Evolutionary conservation across 805 yeast genomes (phyloP).

Genomic region (Starmerella lactis-condensi): DNA sequence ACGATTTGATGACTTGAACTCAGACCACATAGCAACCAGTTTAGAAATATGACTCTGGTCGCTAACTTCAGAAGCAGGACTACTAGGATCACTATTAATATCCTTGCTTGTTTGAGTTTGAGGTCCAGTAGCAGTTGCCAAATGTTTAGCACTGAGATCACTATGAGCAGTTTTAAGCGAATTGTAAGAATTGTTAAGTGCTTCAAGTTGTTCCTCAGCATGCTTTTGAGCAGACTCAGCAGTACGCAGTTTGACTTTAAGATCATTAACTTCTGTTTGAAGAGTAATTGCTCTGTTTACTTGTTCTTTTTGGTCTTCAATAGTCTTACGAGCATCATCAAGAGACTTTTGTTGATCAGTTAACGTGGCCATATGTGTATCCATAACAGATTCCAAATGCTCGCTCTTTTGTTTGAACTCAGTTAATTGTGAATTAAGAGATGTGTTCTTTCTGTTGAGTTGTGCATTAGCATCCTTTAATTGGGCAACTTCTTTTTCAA

Average conservation of each 20-base stretch:
- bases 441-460: constrained; percentile 10
- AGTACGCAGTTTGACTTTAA: constrained; percentile 12
- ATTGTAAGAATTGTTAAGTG: constrained; percentile 7
- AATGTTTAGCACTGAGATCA: constrained; percentile 13
- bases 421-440: constrained; percentile 5
- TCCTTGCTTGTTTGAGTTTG: neutral
- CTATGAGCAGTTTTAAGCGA: constrained; percentile 13
- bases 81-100: constrained; percentile 6
- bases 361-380: constrained; percentile 13
- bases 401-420: constrained; percentile 8
- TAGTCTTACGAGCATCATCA: constrained; percentile 10
- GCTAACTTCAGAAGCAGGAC: too few species aligned
- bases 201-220: constrained; percentile 14
- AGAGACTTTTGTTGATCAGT: constrained; percentile 11
- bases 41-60: constrained; percentile 9
- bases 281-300: constrained; percentile 8
- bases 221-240: constrained; percentile 10
- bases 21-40: constrained; percentile 10
- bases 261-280: constrained; percentile 12
- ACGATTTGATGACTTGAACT: constrained; percentile 3
- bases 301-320: constrained; percentile 9
- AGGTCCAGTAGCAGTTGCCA: constrained; percentile 4
- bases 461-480: constrained; percentile 10
- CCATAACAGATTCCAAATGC: constrained; percentile 11
- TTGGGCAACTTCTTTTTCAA: constrained; percentile 10